These are phyloP conservation scores for Zymoseptoria brevis DNA, from an alignment of 2,329 filamentous ascomycete species.

Conservation along the genomic window DNA sequence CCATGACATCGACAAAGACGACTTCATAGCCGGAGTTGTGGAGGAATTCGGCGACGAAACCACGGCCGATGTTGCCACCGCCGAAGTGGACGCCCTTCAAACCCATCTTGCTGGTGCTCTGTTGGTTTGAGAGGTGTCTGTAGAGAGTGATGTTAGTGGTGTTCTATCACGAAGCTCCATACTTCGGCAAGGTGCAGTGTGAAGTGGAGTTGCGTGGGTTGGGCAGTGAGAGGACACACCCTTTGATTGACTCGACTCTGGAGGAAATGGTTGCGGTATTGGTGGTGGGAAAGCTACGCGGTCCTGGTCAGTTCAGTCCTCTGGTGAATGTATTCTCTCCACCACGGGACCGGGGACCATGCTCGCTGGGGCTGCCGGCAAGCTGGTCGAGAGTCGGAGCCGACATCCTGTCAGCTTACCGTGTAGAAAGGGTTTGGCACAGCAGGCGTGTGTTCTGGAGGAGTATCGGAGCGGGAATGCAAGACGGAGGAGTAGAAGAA, in stretches of 20 bases:
- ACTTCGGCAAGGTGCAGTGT: neutral
- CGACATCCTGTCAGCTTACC: neutral
- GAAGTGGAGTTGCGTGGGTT: neutral
- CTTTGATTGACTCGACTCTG: neutral
- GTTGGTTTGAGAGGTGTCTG: constrained; percentile 3
- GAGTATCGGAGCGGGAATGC: neutral
- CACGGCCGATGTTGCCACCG: constrained; percentile 47
- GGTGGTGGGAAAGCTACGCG: neutral
- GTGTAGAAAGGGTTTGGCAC: neutral
- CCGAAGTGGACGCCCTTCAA: constrained; percentile 47
- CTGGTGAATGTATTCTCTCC: neutral
- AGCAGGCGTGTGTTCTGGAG: neutral
- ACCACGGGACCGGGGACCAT: neutral
- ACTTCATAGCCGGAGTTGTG: constrained; percentile 94
- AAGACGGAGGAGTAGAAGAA: neutral
- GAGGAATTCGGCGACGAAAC: constrained; percentile 84
- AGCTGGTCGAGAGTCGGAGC: neutral
- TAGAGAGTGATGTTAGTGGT: neutral
- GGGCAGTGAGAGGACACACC: neutral
- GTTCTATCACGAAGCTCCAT: neutral
- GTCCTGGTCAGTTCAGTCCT: neutral
- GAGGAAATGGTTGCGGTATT: neutral
- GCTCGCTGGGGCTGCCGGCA: neutral
- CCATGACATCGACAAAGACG: constrained; percentile 91
- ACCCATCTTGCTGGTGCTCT: constrained; percentile 22